Base-by-base conservation (phyloP, 345 rosid genomes). In the Populus alba region DNA sequence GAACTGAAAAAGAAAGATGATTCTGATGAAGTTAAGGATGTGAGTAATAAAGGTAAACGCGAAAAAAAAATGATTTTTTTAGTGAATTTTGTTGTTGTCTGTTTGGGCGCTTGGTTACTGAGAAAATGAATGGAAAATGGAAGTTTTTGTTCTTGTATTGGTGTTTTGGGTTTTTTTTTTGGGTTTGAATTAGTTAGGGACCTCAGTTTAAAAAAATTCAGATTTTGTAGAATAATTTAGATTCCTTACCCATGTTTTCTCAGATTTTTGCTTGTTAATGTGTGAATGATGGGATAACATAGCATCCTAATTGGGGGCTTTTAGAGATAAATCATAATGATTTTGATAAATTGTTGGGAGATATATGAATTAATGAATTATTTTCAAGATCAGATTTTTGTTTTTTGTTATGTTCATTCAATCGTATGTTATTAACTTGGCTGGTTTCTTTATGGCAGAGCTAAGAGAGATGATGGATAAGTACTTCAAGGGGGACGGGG, bases 401-500 rank as follows among this genome's bases (percentile, higher is more conserved):
- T 33, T 3, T 66, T 22, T 49, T 73, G 45, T 75, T 3, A 31
- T 22, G 20, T 13, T 53, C 7, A 47, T 13, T 47, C 51, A 47
- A 15, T 47, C 15, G 39, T 6, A 1, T 27, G 29, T 45, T 73
- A 39, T 66, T 51, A 27, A 4, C 70, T 10, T 41, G 59, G 41
- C 22, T 37, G 39, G 6, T 22, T 81, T 81, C 17, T 45, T 79
- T 81, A 66, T 83, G 38, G 62, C 80, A 93, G 97, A 95, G 86
- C 85, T 95, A 59, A 93, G 89, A 79, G 68, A 68, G 45, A 85
- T 79, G 74, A 81, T 95, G 66, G 88, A 91, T 51, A 89, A 91
- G 85, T 95, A 93, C 83, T 91, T 92, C 81, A 81, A 88, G 7
- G 97, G 97, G 2, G 89, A 92, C 33, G 98, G 93, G 75, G 94